A percentile compares a stretch with the other conserved stretches of the same genome.
Conservation (phyloP, 2,329 filamentous ascomycete genomes). For the Scolecobasidium constrictum region DNA sequence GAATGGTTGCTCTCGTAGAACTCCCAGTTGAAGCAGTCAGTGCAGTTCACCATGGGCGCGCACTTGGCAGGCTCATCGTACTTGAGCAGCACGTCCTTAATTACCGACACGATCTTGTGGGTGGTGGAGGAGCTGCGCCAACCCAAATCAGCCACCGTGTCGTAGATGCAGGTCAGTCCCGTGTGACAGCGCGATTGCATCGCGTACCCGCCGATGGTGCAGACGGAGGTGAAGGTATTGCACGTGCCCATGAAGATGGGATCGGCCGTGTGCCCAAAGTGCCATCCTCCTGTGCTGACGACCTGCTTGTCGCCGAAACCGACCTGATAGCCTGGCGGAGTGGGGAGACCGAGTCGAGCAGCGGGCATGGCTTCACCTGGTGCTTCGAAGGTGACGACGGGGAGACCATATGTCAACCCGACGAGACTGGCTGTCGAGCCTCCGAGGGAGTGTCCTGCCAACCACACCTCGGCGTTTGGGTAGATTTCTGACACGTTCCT, state of each 20-base stretch:
- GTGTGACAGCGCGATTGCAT: conserved; percentile 90
- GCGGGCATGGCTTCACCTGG: conserved; percentile 85
- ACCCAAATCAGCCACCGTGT: conserved; percentile 81
- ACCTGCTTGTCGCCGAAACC: conserved; percentile 57
- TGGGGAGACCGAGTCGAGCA: conserved; percentile 70
- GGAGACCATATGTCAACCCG: conserved; percentile 81
- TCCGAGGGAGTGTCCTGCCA: conserved; percentile 85
- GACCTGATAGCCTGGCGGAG: conserved; percentile 68
- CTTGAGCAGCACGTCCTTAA: conserved; percentile 72
- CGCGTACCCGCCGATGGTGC: conserved; percentile 85
- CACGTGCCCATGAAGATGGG: conserved; percentile 91
- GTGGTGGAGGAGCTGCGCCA: conserved; percentile 88
- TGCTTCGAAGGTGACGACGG: conserved; percentile 86
- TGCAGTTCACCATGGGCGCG: conserved; percentile 61
- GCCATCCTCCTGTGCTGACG: conserved; percentile 65
- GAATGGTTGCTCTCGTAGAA: conserved; percentile 89
- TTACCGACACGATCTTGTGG: conserved; percentile 81
- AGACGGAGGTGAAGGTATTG: conserved; percentile 79
- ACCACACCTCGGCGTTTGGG: conserved; percentile 73
- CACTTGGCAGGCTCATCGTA: conserved; percentile 77
- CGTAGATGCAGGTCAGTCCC: conserved; percentile 79
- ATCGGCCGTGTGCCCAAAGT: conserved; percentile 93
- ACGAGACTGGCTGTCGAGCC: conserved; percentile 82
- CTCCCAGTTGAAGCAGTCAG: conserved; percentile 88
- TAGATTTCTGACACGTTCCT: conserved; percentile 86